Base-by-base conservation (phyloP, 371 early-diverging fungal genomes). In the Lichtheimia corymbifera region DNA sequence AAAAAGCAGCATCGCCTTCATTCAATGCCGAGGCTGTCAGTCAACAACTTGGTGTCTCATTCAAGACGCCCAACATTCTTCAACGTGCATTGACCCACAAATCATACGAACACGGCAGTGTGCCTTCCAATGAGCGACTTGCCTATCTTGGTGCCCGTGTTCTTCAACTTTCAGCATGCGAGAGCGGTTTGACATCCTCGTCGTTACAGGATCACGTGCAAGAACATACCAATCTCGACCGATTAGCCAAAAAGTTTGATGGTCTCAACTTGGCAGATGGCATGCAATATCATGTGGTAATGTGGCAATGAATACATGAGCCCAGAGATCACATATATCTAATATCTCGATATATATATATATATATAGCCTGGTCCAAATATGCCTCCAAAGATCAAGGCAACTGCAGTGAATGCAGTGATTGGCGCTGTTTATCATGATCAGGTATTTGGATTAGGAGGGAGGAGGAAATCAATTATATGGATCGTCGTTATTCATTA, bases 71-170 rank as follows among this genome's bases (percentile, higher is more conserved):
- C 7, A 44, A 50, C 11, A 69, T 83, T 43, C 76, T 89, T 66
- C 68, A 74, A 58, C 89, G 82, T 55, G 86, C 88, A 14, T 67
- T 91, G 58, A 92, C 92, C 20, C 91, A 93, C 68, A 84, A 82
- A 71, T 90, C 91, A 9, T 87, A 69, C 61, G 74, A 81, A 58
- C 85, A 88, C 47, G 87, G 83, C 24, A 76, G 60, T 44, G 70
- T 77, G 3, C 82, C 83, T 53, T 76, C 82, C 53, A 91, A 90
- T 67, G 91, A 89, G 67, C 83, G 84, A 58, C 76, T 92, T 52
- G 72, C 79, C 49, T 77, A 72, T 65, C 58, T 89, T 11, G 90
- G 89, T 65, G 75, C 68, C 40, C 77, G 76, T 40, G 71, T 67
- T n/a, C 57, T 82, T 20, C 66, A 66, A 18, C 71, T 71, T 20